Evolutionary conservation across 2,329 filamentous ascomycete genomes (phyloP).

Genomic region (Colletotrichum spinosum): DNA sequence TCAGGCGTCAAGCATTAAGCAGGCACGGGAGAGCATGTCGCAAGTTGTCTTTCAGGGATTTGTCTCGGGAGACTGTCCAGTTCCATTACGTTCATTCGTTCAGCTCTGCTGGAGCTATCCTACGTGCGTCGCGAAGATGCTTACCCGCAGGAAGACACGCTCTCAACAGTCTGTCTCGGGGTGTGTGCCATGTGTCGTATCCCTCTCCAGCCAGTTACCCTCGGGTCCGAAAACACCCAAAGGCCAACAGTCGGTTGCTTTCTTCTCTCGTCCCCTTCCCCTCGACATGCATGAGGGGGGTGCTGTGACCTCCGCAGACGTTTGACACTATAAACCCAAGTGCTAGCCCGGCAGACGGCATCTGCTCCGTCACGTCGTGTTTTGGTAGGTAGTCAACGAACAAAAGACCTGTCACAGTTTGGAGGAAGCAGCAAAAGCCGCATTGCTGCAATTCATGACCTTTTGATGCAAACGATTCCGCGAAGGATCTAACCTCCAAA

Average conservation of each 20-base stretch:
- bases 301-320: conserved; percentile 22
- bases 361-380: conserved; percentile 35
- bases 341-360: conserved; percentile 28
- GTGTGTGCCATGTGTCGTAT: conserved; percentile 26
- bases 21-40: conserved; percentile 8
- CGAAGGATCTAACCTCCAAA: conserved; percentile 60
- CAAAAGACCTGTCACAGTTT: conserved; percentile 31
- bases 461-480: conserved; percentile 60
- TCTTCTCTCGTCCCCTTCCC: conserved; percentile 18
- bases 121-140: conserved; percentile 31
- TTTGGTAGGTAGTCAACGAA: conserved; percentile 2
- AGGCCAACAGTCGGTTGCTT: conserved; percentile 20
- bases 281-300: conserved; percentile 26
- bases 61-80: conserved; percentile 13
- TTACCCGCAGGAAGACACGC: conserved; percentile 30
- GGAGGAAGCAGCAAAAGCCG: conserved; percentile 37
- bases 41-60: conserved; percentile 13
- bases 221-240: conserved; percentile 16
- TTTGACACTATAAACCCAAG: conserved; percentile 22
- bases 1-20: neutral
- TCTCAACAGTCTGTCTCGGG: conserved; percentile 27
- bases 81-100: conserved; percentile 35
- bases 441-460: conserved; percentile 40
- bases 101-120: conserved; percentile 35
- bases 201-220: conserved; percentile 26